Conservation (phyloP, 2,329 filamentous ascomycete species). For the Xylaria sp. region DNA sequence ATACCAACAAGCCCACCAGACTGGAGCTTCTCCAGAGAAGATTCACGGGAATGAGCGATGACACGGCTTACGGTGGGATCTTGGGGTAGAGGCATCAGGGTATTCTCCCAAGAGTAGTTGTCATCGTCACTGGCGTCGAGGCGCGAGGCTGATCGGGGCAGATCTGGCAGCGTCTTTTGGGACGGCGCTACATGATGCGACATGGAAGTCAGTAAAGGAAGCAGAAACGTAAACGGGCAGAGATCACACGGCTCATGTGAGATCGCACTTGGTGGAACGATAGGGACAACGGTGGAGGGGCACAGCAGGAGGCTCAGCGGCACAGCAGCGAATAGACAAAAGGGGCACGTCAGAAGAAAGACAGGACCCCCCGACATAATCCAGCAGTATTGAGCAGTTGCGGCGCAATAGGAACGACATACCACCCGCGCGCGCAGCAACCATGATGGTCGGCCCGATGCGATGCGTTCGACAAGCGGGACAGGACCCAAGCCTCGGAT, state of each 20-base stretch:
- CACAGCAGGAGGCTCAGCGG: slow-evolving; percentile 8
- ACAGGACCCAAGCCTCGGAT: neutral
- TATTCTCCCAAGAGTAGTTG: slow-evolving; percentile 44
- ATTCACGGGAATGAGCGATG: slow-evolving; percentile 51
- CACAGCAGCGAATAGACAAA: slow-evolving; percentile 12
- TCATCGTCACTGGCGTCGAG: slow-evolving; percentile 48
- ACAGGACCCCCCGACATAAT: slow-evolving; percentile 1
- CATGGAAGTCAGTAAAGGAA: slow-evolving; percentile 25
- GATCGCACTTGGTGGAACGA: slow-evolving; percentile 32
- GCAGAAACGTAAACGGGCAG: slow-evolving; percentile 17
- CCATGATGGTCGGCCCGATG: neutral
- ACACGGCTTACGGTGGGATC: slow-evolving; percentile 37
- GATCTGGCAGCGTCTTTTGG: slow-evolving; percentile 52
- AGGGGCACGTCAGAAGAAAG: slow-evolving; percentile 4
- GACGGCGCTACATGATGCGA: slow-evolving; percentile 46
- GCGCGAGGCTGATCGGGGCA: slow-evolving; percentile 45
- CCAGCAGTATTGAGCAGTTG: neutral
- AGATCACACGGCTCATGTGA: slow-evolving; percentile 14
- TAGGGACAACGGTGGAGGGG: slow-evolving; percentile 7
- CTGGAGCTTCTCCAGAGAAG: slow-evolving; percentile 51
- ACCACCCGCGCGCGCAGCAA: neutral
- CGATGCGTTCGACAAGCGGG: neutral
- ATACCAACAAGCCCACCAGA: slow-evolving; percentile 31
- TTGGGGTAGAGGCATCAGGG: slow-evolving; percentile 43
- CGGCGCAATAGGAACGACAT: neutral